These are phyloP conservation scores for Plenodomus biglobosus DNA, from an alignment of 2,329 filamentous ascomycete species.

Conservation along the genomic window DNA sequence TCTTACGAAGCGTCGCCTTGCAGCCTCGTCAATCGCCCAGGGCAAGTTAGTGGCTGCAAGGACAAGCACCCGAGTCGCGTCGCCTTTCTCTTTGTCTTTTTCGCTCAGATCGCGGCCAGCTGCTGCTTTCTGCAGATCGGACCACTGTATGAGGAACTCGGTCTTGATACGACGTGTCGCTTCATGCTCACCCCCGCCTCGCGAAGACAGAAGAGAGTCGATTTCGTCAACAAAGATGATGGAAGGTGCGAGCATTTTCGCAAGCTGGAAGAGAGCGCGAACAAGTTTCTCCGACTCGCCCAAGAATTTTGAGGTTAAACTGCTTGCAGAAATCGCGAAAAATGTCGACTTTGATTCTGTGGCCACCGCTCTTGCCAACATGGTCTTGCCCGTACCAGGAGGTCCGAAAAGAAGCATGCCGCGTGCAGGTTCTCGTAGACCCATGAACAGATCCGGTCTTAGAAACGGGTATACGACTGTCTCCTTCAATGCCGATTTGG, in stretches of 20 bases:
- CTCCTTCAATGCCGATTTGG: constrained; percentile 90
- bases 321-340: constrained; percentile 94
- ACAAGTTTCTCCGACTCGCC: constrained; percentile 97
- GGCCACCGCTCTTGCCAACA: constrained; percentile 91
- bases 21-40: constrained; percentile 97
- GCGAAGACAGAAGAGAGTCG: constrained; percentile 83
- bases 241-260: constrained; percentile 83
- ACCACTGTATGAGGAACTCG: constrained; percentile 97
- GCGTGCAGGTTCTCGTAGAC: constrained; percentile 85
- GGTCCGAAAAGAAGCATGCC: constrained; percentile 97
- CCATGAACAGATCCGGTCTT: constrained; percentile 93
- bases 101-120: constrained; percentile 74
- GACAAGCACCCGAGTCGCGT: constrained; percentile 86
- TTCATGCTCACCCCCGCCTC: constrained; percentile 87
- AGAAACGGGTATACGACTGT: constrained; percentile 97
- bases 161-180: constrained; percentile 94
- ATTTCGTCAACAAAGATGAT: constrained; percentile 99
- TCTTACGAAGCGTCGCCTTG: constrained; percentile 83
- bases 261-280: constrained; percentile 84
- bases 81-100: constrained; percentile 70
- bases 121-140: constrained; percentile 86
- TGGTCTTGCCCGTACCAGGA: constrained; percentile 97
- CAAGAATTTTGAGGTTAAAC: constrained; percentile 91
- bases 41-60: constrained; percentile 94
- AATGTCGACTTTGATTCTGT: constrained; percentile 95